Percentiles rank a stretch among this genome's conserved stretches.
phyloP scores from a whole-genome alignment of 192 early-diverging fungal genomes.

The Coemansia sp. region DNA sequence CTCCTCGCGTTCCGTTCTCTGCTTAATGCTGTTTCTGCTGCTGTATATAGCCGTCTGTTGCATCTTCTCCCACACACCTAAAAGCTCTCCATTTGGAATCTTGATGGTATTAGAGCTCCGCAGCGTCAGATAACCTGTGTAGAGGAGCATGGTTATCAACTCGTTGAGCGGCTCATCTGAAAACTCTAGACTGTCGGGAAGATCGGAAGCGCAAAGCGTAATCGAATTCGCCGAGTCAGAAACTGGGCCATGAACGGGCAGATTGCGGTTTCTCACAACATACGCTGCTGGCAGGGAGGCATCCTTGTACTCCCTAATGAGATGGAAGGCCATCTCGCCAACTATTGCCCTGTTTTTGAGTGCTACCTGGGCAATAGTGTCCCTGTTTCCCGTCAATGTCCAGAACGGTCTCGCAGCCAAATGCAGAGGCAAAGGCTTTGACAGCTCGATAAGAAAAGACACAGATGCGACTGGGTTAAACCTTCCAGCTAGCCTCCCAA shows the following conservation, averaged over 20 bases:
- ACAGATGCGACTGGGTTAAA: constrained; percentile 8
- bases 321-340: neutral
- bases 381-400: neutral
- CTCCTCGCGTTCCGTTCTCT: neutral
- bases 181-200: neutral
- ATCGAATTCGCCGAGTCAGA: neutral
- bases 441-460: neutral
- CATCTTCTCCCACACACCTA: constrained; percentile 1
- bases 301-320: neutral
- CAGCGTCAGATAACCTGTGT: constrained; percentile 19
- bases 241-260: neutral
- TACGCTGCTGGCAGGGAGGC: neutral
- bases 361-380: neutral
- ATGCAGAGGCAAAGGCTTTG: neutral
- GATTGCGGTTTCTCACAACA: neutral
- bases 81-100: constrained; percentile 15
- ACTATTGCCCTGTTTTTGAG: neutral
- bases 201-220: neutral
- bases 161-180: neutral
- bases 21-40: neutral
- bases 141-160: constrained; percentile 15
- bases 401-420: constrained; percentile 6
- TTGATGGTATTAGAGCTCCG: neutral
- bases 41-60: neutral
- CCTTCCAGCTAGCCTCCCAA: neutral